Conservation (phyloP, 164 flowering plant genomes). For the Litsea cubeba region DNA sequence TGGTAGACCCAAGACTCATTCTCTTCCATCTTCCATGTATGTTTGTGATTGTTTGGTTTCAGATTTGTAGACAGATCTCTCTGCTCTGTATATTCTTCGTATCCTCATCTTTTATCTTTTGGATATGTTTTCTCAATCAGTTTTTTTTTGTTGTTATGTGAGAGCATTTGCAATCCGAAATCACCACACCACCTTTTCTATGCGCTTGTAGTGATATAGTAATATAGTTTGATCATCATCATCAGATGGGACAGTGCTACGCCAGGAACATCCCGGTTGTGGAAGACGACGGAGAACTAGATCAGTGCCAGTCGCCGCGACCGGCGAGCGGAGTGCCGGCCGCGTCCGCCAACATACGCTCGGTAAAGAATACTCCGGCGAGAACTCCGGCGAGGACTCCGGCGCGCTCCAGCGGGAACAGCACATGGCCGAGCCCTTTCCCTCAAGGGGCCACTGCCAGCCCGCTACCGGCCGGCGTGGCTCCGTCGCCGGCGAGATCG, state of each 20-base stretch:
- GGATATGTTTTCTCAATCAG: too few species aligned
- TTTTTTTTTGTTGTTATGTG: too few species aligned
- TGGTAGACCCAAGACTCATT: too few species aligned
- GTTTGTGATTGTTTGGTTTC: background rate
- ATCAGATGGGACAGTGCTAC: background rate
- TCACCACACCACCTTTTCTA: too few species aligned
- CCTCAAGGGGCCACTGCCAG: slow-evolving; percentile 26
- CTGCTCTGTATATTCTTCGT: background rate
- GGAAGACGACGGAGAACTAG: slow-evolving; percentile 3
- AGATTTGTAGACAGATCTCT: background rate
- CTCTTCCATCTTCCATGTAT: too few species aligned
- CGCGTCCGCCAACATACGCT: background rate
- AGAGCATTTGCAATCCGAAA: too few species aligned
- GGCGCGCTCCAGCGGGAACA: slow-evolving; percentile 38
- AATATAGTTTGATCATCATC: background rate
- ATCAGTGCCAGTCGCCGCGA: background rate
- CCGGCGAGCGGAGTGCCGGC: background rate
- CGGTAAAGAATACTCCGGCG: background rate
- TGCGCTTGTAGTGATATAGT: background rate
- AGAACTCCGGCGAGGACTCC: slow-evolving; percentile 24
- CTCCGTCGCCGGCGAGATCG: slow-evolving; percentile 53
- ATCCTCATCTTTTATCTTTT: background rate
- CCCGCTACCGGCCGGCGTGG: slow-evolving; percentile 68
- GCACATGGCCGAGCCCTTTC: slow-evolving; percentile 77
- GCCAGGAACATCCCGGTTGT: background rate